A percentile compares a stretch with the other conserved stretches of the same genome.
These are phyloP conservation scores for Hymenoscyphus occultus DNA, from an alignment of 2,329 filamentous ascomycete genomes.

Conservation along the genomic window DNA sequence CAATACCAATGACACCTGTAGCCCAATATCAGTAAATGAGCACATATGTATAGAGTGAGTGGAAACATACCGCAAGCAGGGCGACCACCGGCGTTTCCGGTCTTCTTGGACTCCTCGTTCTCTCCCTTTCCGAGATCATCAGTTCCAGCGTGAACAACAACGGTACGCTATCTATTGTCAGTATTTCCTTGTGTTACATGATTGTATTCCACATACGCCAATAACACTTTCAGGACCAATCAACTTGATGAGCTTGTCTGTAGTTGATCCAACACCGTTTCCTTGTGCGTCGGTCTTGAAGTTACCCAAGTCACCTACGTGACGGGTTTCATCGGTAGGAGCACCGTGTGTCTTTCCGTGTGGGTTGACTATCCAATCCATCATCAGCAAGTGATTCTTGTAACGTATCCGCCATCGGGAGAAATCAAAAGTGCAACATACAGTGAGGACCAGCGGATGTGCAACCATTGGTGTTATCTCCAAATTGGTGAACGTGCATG, in stretches of 20 bases:
- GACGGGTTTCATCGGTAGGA: constrained; percentile 76
- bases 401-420: not conserved
- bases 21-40: constrained; percentile 15
- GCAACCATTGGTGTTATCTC: constrained; percentile 99
- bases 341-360: constrained; percentile 88
- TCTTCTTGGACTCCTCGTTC: constrained; percentile 96
- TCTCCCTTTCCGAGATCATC: constrained; percentile 94
- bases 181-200: constrained; percentile 6
- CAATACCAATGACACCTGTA: constrained; percentile 83
- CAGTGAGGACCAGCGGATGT: constrained; percentile 97
- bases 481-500: constrained; percentile 98
- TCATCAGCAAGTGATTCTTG: constrained; percentile 18
- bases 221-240: constrained; percentile 94
- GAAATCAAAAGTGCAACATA: constrained; percentile 46
- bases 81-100: constrained; percentile 88
- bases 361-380: constrained; percentile 74
- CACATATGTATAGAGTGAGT: constrained; percentile 2
- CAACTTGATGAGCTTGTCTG: constrained; percentile 86
- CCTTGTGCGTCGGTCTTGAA: constrained; percentile 92
- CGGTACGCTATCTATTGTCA: constrained; percentile 65
- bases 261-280: constrained; percentile 76
- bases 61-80: constrained; percentile 81
- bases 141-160: constrained; percentile 92
- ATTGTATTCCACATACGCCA: constrained; percentile 59
- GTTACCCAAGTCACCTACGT: constrained; percentile 98